Base-by-base conservation (phyloP, 257 asterid species). In the Pogostemon cablin region DNA sequence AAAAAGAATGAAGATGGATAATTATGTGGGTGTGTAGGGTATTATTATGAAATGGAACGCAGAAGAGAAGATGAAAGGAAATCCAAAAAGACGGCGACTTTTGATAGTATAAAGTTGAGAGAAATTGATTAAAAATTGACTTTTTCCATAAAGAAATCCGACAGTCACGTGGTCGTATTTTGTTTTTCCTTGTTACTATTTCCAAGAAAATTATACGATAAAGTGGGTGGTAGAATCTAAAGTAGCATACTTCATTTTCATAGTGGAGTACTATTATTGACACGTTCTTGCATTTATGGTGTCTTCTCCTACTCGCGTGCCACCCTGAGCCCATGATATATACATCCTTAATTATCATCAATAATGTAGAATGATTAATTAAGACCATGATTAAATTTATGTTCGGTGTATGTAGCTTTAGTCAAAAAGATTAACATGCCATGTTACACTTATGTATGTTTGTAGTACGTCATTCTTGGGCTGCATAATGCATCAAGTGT, bases 141-240 rank as follows among this genome's bases (percentile, higher is more conserved):
- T 57, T 64, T 56, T n/a, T 17, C 32, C 71, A 35, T 63, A 8
- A 44, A 35, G 49, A 41, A 46, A 44, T 44, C 76, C 73, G 50
- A 78, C 76, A 40, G 5, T 65, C 82, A 74, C 74, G 73, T 74
- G 74, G 57, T 42, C 40, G 66, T 65, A 54, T 40, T 68, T 69
- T 65, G 41, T 55, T 37, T 68, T 71, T 37, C 39, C 58, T 56
- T 43, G 15, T 5, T 25, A 41, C 65, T 61, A 37, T 47, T 62
- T 57, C 47, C 65, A 47, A 68, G 64, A 68, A 47, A 72, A 55
- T 67, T 58, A 11, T 40, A 25, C 34, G 25, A 12, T 37, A 52
- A 20, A 7, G 7, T 47, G 2, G 25, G 7, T 32, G 53, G 12
- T 55, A 12, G 49, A 39, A 39, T 3, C 7, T 9, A 53, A 63